Conservation (phyloP, 1,284 basidiomycete genomes). For the Cryptococcus sp. region DNA sequence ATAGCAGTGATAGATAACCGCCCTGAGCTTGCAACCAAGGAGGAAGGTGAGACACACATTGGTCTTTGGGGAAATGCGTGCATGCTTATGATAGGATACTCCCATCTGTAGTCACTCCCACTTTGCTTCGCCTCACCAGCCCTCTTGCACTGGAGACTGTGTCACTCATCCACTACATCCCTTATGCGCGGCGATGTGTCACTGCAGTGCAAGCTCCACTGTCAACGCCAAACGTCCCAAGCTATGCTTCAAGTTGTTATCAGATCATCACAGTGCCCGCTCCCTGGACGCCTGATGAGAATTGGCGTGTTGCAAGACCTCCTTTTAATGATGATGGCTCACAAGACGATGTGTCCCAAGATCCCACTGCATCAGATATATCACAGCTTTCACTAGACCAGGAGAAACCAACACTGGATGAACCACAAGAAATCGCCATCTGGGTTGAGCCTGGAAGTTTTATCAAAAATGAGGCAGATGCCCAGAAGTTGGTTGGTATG, state of each 20-base stretch:
- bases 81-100: too few species aligned
- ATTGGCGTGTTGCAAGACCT: conserved; percentile 20
- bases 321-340: conserved; percentile 8
- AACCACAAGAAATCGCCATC: conserved; percentile 23
- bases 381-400: conserved; percentile 16
- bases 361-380: not conserved
- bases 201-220: conserved; percentile 13
- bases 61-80: too few species aligned
- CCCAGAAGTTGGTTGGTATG: conserved; percentile 25
- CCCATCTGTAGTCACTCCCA: not conserved
- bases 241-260: conserved; percentile 12
- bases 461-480: not conserved
- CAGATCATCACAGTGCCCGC: conserved; percentile 33
- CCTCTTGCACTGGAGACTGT: conserved; percentile 6
- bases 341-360: not conserved
- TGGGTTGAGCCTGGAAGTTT: conserved; percentile 24
- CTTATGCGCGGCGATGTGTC: conserved; percentile 31
- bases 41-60: conserved; percentile 18
- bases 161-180: conserved; percentile 24
- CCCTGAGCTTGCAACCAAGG: conserved; percentile 5
- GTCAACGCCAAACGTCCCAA: not conserved
- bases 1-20: conserved; percentile 12
- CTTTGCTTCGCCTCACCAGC: not conserved
- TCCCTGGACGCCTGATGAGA: conserved; percentile 34
- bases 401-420: conserved; percentile 21